Percentiles rank a stretch among this genome's conserved stretches.
Evolutionary conservation across 495 filamentous ascomycete species (phyloP).

Genomic region (Neurospora hispaniola): DNA sequence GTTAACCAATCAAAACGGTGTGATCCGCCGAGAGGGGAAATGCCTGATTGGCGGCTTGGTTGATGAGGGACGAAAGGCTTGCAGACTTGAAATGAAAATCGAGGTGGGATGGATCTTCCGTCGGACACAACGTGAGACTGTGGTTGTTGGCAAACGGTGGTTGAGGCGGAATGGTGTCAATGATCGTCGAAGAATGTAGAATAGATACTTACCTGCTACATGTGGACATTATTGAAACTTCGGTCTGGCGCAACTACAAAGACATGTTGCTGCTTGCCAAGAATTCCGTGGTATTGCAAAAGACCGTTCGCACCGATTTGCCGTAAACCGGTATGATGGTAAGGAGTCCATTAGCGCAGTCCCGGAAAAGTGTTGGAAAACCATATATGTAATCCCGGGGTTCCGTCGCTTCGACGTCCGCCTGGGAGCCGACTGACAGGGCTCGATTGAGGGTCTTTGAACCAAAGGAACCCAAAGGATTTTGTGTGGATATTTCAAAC

Average conservation of each 20-base stretch:
- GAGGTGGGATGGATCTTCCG: too few relatives aligned
- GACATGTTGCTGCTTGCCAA: not conserved
- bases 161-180: too few relatives aligned
- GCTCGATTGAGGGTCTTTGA: not conserved
- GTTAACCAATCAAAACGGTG: not conserved
- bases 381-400: not conserved
- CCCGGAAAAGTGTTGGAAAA: not conserved
- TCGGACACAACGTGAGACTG: not conserved
- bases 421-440: not conserved
- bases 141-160: not conserved
- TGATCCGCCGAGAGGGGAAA: not conserved
- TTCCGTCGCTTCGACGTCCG: not conserved
- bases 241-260: not conserved
- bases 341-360: not conserved
- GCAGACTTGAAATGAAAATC: too few relatives aligned
- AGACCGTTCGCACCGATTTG: not conserved
- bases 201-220: too few relatives aligned
- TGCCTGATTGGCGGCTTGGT: not conserved
- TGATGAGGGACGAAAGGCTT: not conserved
- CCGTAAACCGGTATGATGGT: not conserved
- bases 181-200: too few relatives aligned
- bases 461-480: not conserved
- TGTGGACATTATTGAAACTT: too few relatives aligned
- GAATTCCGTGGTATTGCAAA: not conserved
- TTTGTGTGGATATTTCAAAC: not conserved